Evolutionary conservation across 225 moss, liverwort and hornwort genomes (phyloP).

Genomic region (Polytrichum formosum): DNA sequence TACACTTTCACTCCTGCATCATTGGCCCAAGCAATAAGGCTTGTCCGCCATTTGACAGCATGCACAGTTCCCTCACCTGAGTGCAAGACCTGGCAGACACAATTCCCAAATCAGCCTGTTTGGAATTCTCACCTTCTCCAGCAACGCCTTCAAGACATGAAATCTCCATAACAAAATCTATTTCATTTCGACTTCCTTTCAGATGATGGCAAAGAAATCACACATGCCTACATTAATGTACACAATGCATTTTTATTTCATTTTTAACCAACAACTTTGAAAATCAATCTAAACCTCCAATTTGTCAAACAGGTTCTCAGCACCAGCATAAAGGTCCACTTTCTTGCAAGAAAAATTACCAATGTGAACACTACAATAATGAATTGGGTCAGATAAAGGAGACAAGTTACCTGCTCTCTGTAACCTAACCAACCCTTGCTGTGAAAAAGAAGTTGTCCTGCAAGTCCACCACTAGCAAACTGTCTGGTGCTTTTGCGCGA

Average conservation of each 20-base stretch:
- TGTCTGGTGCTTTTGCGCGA: conserved; percentile 67
- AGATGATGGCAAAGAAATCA: no score
- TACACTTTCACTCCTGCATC: conserved; percentile 90
- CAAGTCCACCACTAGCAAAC: conserved; percentile 88
- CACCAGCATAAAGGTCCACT: not conserved
- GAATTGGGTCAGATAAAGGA: not conserved
- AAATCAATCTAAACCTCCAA: not conserved
- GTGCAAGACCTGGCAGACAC: conserved; percentile 69
- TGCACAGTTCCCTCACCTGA: conserved; percentile 96
- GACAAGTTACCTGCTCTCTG: conserved; percentile 64
- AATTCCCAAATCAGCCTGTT: no score
- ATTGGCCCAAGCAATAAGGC: conserved; percentile 98
- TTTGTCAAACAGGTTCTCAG: not conserved
- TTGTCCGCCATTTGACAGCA: conserved; percentile 91
- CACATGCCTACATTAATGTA: no score
- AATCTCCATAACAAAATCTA: no score
- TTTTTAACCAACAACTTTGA: not conserved
- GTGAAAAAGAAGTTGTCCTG: conserved; percentile 88
- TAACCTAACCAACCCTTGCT: conserved; percentile 93
- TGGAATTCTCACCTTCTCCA: no score
- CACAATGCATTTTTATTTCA: no score
- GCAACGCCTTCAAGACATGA: no score
- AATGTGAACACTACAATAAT: not conserved
- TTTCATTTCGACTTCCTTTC: no score
- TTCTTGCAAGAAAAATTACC: not conserved